Evolutionary conservation across 192 early-diverging fungal species (phyloP).

Genomic region (Entrophospora sp.): DNA sequence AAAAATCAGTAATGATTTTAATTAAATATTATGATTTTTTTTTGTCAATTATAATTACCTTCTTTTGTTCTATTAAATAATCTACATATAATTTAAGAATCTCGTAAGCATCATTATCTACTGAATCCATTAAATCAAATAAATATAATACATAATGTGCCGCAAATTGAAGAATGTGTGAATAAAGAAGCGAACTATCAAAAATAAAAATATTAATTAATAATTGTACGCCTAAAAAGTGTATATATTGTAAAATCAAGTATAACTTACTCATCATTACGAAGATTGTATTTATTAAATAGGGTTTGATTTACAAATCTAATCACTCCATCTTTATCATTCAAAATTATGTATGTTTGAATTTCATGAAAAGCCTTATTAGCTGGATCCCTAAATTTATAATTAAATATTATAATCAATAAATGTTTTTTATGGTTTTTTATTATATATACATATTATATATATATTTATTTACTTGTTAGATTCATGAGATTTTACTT

Average conservation of each 20-base stretch:
- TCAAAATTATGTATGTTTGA: constrained; percentile 44
- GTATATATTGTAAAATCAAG: too few relatives aligned
- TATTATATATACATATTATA: too few relatives aligned
- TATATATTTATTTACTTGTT: not conserved
- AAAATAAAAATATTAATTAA: constrained; percentile 11
- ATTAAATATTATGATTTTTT: not conserved
- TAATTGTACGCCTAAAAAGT: not conserved
- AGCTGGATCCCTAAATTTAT: constrained; percentile 5
- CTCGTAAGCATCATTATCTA: constrained; percentile 4
- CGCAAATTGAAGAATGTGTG: constrained; percentile 58
- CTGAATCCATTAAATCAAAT: not conserved
- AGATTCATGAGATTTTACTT: not conserved
- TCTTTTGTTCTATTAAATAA: not conserved
- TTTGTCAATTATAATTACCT: not conserved
- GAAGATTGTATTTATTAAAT: not conserved
- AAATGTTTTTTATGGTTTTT: too few relatives aligned
- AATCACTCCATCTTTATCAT: constrained; percentile 30
- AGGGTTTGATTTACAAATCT: constrained; percentile 26
- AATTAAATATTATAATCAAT: not conserved
- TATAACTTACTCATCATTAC: not conserved
- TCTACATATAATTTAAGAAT: not conserved
- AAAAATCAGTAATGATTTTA: not conserved
- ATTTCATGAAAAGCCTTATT: constrained; percentile 35
- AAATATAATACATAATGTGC: constrained; percentile 53
- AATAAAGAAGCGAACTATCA: constrained; percentile 22